Conservation (phyloP, 2,329 filamentous ascomycete genomes). For the Cytospora mali region DNA sequence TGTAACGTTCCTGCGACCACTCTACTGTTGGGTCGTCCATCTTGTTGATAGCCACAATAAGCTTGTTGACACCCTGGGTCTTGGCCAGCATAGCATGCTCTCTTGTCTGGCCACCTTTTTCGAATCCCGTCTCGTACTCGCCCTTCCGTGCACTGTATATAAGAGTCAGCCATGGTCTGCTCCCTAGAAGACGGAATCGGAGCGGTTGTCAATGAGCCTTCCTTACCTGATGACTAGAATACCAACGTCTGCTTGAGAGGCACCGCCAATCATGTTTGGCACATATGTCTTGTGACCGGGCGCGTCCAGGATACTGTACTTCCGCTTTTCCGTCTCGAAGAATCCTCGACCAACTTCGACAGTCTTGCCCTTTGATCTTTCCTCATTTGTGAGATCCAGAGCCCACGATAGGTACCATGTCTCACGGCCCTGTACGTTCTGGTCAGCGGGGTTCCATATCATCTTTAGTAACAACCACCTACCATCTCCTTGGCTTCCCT, state of each 20-base stretch:
- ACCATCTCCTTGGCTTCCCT: constrained; percentile 86
- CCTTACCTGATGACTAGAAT: constrained; percentile 66
- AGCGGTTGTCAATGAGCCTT: not conserved
- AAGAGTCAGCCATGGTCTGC: constrained; percentile 2
- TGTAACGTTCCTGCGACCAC: constrained; percentile 91
- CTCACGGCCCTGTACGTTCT: constrained; percentile 67
- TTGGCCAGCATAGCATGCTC: constrained; percentile 98
- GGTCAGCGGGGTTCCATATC: not conserved
- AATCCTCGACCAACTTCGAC: constrained; percentile 95
- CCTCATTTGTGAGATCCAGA: constrained; percentile 94
- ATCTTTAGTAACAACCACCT: not conserved
- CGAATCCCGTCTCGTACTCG: constrained; percentile 98
- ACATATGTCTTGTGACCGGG: constrained; percentile 98
- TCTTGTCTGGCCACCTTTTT: constrained; percentile 91
- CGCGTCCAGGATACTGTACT: constrained; percentile 95
- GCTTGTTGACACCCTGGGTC: constrained; percentile 96
- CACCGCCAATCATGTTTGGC: constrained; percentile 96
- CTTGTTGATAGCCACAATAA: constrained; percentile 95
- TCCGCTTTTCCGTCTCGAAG: constrained; percentile 94
- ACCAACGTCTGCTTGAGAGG: constrained; percentile 90
- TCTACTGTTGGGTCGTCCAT: constrained; percentile 98
- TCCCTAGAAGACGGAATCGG: too few species aligned
- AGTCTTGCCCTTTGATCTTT: constrained; percentile 94
- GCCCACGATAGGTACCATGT: constrained; percentile 99
- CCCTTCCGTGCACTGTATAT: constrained; percentile 94